Evolutionary conservation across 2,329 filamentous ascomycete genomes (phyloP).

Genomic region (Penicillium sp.): DNA sequence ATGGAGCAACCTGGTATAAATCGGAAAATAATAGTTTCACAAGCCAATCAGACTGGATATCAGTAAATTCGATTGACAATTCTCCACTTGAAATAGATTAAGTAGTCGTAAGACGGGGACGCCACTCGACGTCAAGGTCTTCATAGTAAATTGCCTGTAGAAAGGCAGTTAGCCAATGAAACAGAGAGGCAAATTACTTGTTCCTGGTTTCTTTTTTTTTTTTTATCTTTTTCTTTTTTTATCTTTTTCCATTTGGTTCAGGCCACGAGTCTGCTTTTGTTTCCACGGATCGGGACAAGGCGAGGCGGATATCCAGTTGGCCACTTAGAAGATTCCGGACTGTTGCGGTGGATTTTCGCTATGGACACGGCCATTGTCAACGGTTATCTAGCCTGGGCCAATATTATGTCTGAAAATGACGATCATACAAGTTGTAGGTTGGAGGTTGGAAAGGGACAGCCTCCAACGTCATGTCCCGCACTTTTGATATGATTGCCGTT

Average conservation of each 20-base stretch:
- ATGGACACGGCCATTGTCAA: constrained; percentile 7
- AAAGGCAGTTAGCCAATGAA: background rate
- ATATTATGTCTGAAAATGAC: constrained; percentile 8
- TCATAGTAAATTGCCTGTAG: background rate
- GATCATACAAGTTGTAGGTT: constrained; percentile 3
- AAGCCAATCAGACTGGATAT: constrained; percentile 7
- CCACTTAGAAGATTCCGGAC: background rate
- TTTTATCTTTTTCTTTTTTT: no score
- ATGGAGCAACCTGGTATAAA: constrained; percentile 6
- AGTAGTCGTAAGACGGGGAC: constrained; percentile 21
- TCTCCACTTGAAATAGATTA: constrained; percentile 26
- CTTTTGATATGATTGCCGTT: background rate
- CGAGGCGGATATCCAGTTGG: background rate
- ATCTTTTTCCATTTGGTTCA: constrained; percentile 1
- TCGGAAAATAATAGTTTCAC: background rate
- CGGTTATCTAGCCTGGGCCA: background rate
- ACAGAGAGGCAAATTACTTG: background rate
- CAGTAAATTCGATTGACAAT: constrained; percentile 5
- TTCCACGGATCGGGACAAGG: constrained; percentile 15
- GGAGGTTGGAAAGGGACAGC: constrained; percentile 8
- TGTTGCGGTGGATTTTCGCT: background rate
- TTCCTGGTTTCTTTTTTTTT: background rate
- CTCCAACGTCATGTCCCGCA: constrained; percentile 25
- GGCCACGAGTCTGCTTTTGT: constrained; percentile 7
- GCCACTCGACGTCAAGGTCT: constrained; percentile 18